phyloP scores from a whole-genome alignment of 1,284 basidiomycete species.

The Cystobasidium pallidum region DNA sequence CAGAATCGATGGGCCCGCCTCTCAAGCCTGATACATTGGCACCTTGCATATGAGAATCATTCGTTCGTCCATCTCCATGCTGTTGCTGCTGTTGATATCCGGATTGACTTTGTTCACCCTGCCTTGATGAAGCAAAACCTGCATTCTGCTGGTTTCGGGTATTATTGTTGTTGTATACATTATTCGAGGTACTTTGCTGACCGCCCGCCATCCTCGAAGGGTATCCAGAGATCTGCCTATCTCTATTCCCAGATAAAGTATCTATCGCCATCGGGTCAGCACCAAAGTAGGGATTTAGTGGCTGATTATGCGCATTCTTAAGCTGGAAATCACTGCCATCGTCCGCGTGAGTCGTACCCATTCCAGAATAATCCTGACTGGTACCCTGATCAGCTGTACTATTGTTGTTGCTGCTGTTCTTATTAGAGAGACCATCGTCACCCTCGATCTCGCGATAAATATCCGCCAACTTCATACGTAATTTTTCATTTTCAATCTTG shows the following conservation, averaged over 20 bases:
- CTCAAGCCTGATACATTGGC: slow-evolving; percentile 8
- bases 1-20: slow-evolving; percentile 46
- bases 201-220: slow-evolving; percentile 15
- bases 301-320: background rate
- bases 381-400: background rate
- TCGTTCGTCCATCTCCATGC: background rate
- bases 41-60: background rate
- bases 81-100: slow-evolving; percentile 15
- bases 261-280: slow-evolving; percentile 16
- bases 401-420: background rate
- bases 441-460: slow-evolving; percentile 53
- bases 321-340: slow-evolving; percentile 14
- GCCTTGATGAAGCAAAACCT: background rate
- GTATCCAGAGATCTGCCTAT: slow-evolving; percentile 32
- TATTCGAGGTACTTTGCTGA: too few relatives aligned
- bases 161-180: background rate
- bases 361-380: slow-evolving; percentile 3
- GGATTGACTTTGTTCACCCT: slow-evolving; percentile 8
- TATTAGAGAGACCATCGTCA: background rate
- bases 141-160: background rate
- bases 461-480: slow-evolving; percentile 57
- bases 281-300: background rate
- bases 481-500: slow-evolving; percentile 72
- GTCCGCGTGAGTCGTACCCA: slow-evolving; percentile 2
- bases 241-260: background rate